Evolutionary conservation across 1,284 basidiomycete genomes (phyloP), one percentile per base, ranked within the genome.

Genomic region (Prillingera fragicola): DNA sequence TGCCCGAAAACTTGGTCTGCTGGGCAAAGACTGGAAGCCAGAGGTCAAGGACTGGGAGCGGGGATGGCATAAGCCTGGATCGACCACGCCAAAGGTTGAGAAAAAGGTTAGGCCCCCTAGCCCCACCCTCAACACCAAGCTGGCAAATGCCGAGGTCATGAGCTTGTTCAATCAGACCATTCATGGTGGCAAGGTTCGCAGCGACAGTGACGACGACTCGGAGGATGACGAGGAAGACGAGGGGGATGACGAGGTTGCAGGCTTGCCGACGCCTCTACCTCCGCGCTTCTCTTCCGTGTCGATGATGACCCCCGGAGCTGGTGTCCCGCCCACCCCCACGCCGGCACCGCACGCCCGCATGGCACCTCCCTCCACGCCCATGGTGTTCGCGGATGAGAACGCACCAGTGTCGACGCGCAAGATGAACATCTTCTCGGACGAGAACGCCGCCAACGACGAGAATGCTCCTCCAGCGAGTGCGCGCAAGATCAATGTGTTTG

Each of bases 91-190:
- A 3, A 60, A 62, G 43, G 46, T 51, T 25, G 46, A 51, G 25
- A 50, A 52, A 38, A 52, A 48, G 13, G 40, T 17, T 45, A 80
- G 56, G 78, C 82, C 8, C 82, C 84, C 1, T 2, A 37, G 33
- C 10, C 82, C 85, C 5, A 89, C 86, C 0, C 81, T 88, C 51
- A 87, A 87, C 62, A 89, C 86, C 33, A 90, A 89, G 67, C 86
- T 88, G 52, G 91, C 91, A 3, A 76, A 92, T 40, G 85, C 80
- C n/a, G 90, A 94, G 64, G 87, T 95, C 28, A 88, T 88, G 72
- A 84, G 83, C 45, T 87, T 95, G 82, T 92, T 89, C 67, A 92
- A 94, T 65, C 70, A 83, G 71, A 87, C 85, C 0, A 77, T 78
- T 37, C 66, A 66, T 32, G 68, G 62, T 13, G 64, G 63, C 41